These are phyloP conservation scores for Daldinia eschscholtzii DNA, from an alignment of 2,329 filamentous ascomycete genomes.

Conservation along the genomic window DNA sequence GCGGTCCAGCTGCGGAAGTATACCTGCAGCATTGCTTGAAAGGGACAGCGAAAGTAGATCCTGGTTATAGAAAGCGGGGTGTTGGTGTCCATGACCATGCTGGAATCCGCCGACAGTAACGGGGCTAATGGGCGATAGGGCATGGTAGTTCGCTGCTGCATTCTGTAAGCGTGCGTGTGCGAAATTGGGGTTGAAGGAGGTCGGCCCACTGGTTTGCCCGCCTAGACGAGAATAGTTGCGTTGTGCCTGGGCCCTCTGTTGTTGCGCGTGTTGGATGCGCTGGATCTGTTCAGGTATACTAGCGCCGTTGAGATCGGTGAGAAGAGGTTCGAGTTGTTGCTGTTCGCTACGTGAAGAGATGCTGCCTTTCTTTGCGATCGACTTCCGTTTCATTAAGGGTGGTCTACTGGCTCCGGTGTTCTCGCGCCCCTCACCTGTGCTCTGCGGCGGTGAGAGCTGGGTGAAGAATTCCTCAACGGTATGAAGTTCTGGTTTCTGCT, in stretches of 20 bases:
- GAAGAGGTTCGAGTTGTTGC: slow-evolving; percentile 55
- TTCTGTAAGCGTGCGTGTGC: slow-evolving; percentile 57
- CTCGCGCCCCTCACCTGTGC: slow-evolving; percentile 59
- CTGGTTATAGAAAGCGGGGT: slow-evolving; percentile 61
- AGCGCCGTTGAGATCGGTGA: slow-evolving; percentile 53
- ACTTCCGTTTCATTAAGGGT: slow-evolving; percentile 55
- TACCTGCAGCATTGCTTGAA: slow-evolving; percentile 61
- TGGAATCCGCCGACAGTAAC: slow-evolving; percentile 50
- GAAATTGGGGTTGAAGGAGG: slow-evolving; percentile 58
- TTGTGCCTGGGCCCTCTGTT: slow-evolving; percentile 58
- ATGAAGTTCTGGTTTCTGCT: slow-evolving; percentile 89
- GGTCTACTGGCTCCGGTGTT: slow-evolving; percentile 50
- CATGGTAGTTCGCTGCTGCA: slow-evolving; percentile 57
- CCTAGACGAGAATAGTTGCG: slow-evolving; percentile 59
- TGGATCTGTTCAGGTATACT: slow-evolving; percentile 53
- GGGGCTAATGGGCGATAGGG: slow-evolving; percentile 67
- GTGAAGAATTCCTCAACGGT: slow-evolving; percentile 96
- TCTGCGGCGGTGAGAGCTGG: slow-evolving; percentile 76
- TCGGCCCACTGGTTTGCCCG: slow-evolving; percentile 57
- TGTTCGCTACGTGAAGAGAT: slow-evolving; percentile 54
- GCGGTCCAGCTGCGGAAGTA: slow-evolving; percentile 78
- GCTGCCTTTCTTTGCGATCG: slow-evolving; percentile 55
- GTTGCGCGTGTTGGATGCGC: slow-evolving; percentile 54
- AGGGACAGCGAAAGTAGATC: slow-evolving; percentile 68
- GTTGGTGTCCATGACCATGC: slow-evolving; percentile 50